Conservation (phyloP, 2,329 filamentous ascomycete genomes). For the Seiridium cupressi region DNA sequence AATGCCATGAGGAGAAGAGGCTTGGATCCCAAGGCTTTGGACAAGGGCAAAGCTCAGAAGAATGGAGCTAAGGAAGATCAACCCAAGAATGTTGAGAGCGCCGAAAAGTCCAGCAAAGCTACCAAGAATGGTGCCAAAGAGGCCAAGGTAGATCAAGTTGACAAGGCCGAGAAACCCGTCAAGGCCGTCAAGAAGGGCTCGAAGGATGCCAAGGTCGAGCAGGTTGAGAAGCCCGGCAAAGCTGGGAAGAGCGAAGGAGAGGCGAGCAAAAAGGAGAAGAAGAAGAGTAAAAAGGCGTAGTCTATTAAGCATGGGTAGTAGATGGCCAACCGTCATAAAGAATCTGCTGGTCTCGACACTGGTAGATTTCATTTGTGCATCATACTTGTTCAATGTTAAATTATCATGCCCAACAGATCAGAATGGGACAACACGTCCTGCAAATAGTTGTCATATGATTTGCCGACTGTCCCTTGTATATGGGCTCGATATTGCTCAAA, state of each 20-base stretch:
- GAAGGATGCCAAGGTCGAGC: neutral
- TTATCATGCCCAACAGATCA: too few species aligned
- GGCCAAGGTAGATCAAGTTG: slow-evolving; percentile 19
- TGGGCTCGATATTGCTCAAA: too few species aligned
- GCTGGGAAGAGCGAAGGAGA: neutral
- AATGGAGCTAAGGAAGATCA: slow-evolving; percentile 15
- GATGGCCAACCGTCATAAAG: too few species aligned
- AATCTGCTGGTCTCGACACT: too few species aligned
- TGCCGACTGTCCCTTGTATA: too few species aligned
- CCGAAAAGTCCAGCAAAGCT: slow-evolving; percentile 10
- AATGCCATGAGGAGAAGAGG: slow-evolving; percentile 74
- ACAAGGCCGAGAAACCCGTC: neutral
- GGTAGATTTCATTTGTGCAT: too few species aligned
- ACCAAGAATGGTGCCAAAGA: slow-evolving; percentile 30
- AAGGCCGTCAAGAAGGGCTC: neutral
- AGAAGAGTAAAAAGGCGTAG: slow-evolving; percentile 6
- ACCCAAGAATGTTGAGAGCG: slow-evolving; percentile 24
- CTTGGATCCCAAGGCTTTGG: slow-evolving; percentile 64
- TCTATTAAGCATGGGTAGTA: too few species aligned
- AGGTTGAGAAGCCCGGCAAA: slow-evolving; percentile 8
- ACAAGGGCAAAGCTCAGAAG: slow-evolving; percentile 34
- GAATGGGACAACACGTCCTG: too few species aligned
- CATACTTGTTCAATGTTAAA: too few species aligned
- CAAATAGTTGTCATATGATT: too few species aligned
- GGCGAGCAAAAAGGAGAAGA: slow-evolving; percentile 1